Conservation (phyloP, 805 yeast species). For the Scheffersomyces spartinae region DNA sequence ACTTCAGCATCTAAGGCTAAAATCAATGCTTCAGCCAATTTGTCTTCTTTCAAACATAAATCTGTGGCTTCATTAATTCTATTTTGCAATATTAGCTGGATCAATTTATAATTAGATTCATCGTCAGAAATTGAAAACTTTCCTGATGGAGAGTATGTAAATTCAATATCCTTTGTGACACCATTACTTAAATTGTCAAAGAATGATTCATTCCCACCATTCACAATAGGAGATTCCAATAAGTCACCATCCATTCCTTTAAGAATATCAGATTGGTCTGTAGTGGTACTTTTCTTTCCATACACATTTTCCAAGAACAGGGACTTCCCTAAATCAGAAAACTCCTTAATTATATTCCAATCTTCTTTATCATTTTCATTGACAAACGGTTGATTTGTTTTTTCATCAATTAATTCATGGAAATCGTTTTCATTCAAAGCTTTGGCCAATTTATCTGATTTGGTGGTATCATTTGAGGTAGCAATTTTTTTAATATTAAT, state of each 20-base stretch:
- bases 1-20: slow-evolving; percentile 62
- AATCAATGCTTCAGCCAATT: slow-evolving; percentile 68
- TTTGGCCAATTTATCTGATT: slow-evolving; percentile 32
- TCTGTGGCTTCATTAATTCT: slow-evolving; percentile 58
- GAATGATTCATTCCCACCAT: slow-evolving; percentile 17
- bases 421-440: slow-evolving; percentile 52
- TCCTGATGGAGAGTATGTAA: slow-evolving; percentile 42
- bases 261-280: slow-evolving; percentile 6
- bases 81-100: slow-evolving; percentile 42
- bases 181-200: slow-evolving; percentile 25
- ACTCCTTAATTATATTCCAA: slow-evolving; percentile 19
- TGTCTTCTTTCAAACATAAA: slow-evolving; percentile 48
- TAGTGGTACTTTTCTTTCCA: slow-evolving; percentile 6
- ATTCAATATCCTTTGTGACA: slow-evolving; percentile 2
- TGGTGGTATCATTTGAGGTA: slow-evolving; percentile 21
- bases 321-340: slow-evolving; percentile 16
- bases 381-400: slow-evolving; percentile 18
- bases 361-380: slow-evolving; percentile 14
- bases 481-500: slow-evolving; percentile 34
- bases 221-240: not conserved
- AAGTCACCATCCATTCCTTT: not conserved
- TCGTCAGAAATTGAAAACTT: slow-evolving; percentile 37
- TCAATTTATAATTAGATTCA: too few relatives aligned
- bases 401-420: slow-evolving; percentile 41
- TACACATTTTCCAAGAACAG: slow-evolving; percentile 4